Conservation (phyloP, 768 basidiomycete genomes). For the Boletus fagicola region DNA sequence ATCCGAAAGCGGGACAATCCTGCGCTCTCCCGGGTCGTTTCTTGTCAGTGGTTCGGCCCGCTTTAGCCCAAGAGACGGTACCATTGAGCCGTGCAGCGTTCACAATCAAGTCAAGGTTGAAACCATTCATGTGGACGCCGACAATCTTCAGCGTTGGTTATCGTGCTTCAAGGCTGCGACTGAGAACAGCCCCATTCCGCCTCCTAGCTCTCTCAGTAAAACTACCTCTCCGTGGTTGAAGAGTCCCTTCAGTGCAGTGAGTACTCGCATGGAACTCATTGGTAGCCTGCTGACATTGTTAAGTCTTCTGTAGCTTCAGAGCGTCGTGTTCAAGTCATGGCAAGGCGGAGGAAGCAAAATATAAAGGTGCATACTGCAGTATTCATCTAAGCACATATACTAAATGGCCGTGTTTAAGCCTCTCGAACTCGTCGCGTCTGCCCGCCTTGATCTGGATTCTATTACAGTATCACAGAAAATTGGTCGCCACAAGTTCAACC, state of each 20-base stretch:
- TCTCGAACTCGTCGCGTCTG: slow-evolving; percentile 36
- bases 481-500: slow-evolving; percentile 38
- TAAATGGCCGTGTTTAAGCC: slow-evolving; percentile 14
- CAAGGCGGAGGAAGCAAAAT: slow-evolving; percentile 19
- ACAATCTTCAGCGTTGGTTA: slow-evolving; percentile 32
- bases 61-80: slow-evolving; percentile 58
- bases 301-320: slow-evolving; percentile 23
- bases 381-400: not conserved
- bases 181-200: not conserved
- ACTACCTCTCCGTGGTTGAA: slow-evolving; percentile 27
- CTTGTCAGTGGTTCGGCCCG: slow-evolving; percentile 46
- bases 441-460: slow-evolving; percentile 45
- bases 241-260: slow-evolving; percentile 27
- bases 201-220: slow-evolving; percentile 4
- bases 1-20: slow-evolving; percentile 36
- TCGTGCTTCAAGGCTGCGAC: slow-evolving; percentile 10
- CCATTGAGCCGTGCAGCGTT: slow-evolving; percentile 53
- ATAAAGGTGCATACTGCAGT: slow-evolving; percentile 14
- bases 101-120: slow-evolving; percentile 45
- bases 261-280: slow-evolving; percentile 2
- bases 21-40: slow-evolving; percentile 47
- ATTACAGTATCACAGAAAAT: slow-evolving; percentile 44
- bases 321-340: slow-evolving; percentile 7
- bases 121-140: slow-evolving; percentile 46
- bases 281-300: slow-evolving; percentile 1